Percentiles rank a stretch among this genome's conserved stretches.
Evolutionary conservation across 1,284 basidiomycete species (phyloP).

Genomic region (Trametes sp.): DNA sequence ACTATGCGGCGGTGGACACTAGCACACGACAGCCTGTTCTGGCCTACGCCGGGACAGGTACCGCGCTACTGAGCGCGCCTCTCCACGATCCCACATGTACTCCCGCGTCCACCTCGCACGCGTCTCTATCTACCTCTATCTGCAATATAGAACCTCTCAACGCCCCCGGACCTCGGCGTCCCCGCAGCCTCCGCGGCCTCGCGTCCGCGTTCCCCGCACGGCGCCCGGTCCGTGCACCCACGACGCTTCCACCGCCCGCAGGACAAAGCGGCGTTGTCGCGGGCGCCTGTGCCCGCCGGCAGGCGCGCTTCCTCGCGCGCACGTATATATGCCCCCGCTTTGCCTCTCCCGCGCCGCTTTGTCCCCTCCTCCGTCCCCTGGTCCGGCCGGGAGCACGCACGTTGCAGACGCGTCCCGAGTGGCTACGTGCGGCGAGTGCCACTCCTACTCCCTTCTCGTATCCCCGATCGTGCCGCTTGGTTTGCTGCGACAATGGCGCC

Average conservation of each 20-base stretch:
- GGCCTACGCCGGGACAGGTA: slow-evolving; percentile 30
- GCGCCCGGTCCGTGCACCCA: slow-evolving; percentile 8
- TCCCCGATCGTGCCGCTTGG: neutral
- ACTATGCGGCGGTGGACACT: slow-evolving; percentile 41
- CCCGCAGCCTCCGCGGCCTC: neutral
- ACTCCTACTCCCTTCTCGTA: neutral
- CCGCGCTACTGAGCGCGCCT: slow-evolving; percentile 20
- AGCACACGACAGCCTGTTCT: slow-evolving; percentile 39
- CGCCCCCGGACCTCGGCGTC: slow-evolving; percentile 3
- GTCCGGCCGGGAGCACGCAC: slow-evolving; percentile 3
- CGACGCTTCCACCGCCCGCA: slow-evolving; percentile 6
- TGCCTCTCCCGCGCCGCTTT: slow-evolving; percentile 12
- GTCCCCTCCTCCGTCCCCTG: slow-evolving; percentile 8
- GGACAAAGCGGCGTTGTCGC: slow-evolving; percentile 20
- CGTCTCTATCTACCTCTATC: slow-evolving; percentile 7
- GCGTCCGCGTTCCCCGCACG: slow-evolving; percentile 7
- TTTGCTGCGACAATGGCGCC: slow-evolving; percentile 20
- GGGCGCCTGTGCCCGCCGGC: slow-evolving; percentile 7
- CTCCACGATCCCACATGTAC: neutral
- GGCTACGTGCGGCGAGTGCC: neutral
- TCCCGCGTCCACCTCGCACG: slow-evolving; percentile 3
- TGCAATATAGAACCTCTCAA: neutral
- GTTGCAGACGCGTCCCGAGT: neutral
- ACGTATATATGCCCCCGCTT: slow-evolving; percentile 20
- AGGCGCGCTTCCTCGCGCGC: slow-evolving; percentile 6